Conservation (phyloP, 208 protist genomes). For the Tritrichomonas musculus region DNA sequence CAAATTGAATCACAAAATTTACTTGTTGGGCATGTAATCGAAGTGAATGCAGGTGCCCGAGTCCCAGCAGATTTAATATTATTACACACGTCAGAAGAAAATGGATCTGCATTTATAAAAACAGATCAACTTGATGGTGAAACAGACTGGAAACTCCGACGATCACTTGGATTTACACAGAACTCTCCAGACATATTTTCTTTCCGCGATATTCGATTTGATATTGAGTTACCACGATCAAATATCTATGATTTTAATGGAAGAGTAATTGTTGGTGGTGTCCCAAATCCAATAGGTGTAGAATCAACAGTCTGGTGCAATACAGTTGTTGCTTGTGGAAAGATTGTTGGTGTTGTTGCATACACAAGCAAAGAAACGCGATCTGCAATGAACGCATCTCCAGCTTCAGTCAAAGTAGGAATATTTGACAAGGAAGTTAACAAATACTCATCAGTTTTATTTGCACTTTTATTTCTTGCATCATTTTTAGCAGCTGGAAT, state of each 20-base stretch:
- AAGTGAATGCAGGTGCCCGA: conserved; percentile 74
- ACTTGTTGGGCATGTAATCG: conserved; percentile 79
- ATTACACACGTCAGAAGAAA: conserved; percentile 79
- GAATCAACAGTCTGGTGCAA: conserved; percentile 94
- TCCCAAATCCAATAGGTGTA: conserved; percentile 55
- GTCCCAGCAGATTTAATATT: conserved; percentile 90
- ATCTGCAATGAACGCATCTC: conserved; percentile 79
- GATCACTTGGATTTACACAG: conserved; percentile 46
- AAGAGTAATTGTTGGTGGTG: conserved; percentile 4
- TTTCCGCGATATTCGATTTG: conserved; percentile 13
- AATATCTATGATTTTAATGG: conserved; percentile 82
- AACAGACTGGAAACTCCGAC: conserved; percentile 91
- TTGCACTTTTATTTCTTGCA: conserved; percentile 50
- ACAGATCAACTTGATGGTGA: conserved; percentile 98
- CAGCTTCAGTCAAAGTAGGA: conserved; percentile 65
- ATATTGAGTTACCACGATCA: conserved; percentile 54
- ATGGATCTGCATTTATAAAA: conserved; percentile 83
- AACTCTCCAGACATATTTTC: conserved; percentile 24
- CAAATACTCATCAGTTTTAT: conserved; percentile 74
- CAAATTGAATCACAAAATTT: conserved; percentile 58
- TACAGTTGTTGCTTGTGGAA: conserved; percentile 82
- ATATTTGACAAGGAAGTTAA: conserved; percentile 88
- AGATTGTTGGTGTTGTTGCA: conserved; percentile 54
- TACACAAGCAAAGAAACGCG: conserved; percentile 73
- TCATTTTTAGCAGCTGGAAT: conserved; percentile 33